Base-by-base conservation (phyloP, 2,329 filamentous ascomycete genomes). In the Nemania sp. region DNA sequence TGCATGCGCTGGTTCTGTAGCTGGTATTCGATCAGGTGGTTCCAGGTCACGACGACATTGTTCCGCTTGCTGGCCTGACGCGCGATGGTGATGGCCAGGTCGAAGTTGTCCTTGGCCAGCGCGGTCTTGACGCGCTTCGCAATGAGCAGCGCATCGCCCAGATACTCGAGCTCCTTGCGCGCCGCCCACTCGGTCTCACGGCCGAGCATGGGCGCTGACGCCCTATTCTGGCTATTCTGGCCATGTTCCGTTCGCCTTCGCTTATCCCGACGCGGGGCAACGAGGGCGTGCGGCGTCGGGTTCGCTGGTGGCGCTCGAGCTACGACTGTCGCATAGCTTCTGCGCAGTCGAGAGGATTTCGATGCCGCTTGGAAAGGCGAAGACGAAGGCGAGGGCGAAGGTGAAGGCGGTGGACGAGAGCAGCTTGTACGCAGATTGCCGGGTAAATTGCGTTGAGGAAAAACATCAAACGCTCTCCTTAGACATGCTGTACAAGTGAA, bases 31-130 rank as follows among this genome's bases (percentile, higher is more conserved):
- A 99, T 86, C 39, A 96, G 72, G 66, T 89, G 83, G 71, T 97
- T 97, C 92, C 93, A 99, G 54, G 88, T 86, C 53, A 95, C 91
- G 3, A 82, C 76, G 59, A 88, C 85, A 53, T 85, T 75, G 60
- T 81, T 77, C 1, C 77, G 71, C 61, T 80, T 83, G 69, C 86
- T 91, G n/a, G 88, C 87, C 62, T 80, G 76, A 53, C 88, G 84
- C 31, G 88, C 82, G 54, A 96, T 70, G 17, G 82, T 75, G 36
- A 87, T 71, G 22, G 91, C 91, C 65, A 90, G 84, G 2, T 85
- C 81, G 31, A 80, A 80, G 26, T 85, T 76, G 36, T 80, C 80
- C 54, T 80, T 78, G 5, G 68, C 69, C 42, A 97, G 75, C 15
- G 83, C 75, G 44, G 77, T 75, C 48, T 76, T 76, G 36, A 96